A percentile compares a stretch with the other conserved stretches of the same genome.
Evolutionary conservation across 805 yeast species (phyloP).

Genomic region (Schizosaccharomyces lindneri): DNA sequence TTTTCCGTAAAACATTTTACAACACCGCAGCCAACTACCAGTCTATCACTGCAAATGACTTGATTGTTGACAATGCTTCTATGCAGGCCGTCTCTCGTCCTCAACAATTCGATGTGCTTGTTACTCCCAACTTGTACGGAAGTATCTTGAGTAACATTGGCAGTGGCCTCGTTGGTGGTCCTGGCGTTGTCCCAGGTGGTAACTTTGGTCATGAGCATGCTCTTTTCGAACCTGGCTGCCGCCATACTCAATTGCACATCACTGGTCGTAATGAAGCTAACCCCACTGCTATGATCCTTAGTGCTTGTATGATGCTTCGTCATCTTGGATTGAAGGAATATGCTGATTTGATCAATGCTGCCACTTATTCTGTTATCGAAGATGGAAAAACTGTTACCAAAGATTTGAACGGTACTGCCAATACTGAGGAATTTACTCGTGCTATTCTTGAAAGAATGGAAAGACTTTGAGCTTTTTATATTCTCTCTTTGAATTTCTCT

Average conservation of each 20-base stretch:
- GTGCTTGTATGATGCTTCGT: slow-evolving; percentile 76
- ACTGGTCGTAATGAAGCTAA: slow-evolving; percentile 85
- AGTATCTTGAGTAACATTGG: slow-evolving; percentile 92
- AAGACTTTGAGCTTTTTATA: slow-evolving; percentile 3
- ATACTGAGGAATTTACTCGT: slow-evolving; percentile 84
- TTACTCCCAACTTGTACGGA: slow-evolving; percentile 95
- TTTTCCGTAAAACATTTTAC: slow-evolving; percentile 82
- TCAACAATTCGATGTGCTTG: slow-evolving; percentile 92
- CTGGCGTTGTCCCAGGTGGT: slow-evolving; percentile 96
- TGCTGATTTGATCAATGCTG: slow-evolving; percentile 70
- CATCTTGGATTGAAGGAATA: slow-evolving; percentile 70
- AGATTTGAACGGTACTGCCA: slow-evolving; percentile 74
- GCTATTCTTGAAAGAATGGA: slow-evolving; percentile 59
- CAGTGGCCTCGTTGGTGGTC: slow-evolving; percentile 92
- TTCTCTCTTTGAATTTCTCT: background rate
- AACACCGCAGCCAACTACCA: slow-evolving; percentile 70
- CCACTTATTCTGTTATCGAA: slow-evolving; percentile 71
- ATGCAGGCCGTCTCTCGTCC: slow-evolving; percentile 98
- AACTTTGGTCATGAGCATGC: slow-evolving; percentile 95
- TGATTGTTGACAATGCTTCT: slow-evolving; percentile 95
- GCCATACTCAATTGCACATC: slow-evolving; percentile 93
- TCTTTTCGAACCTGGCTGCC: slow-evolving; percentile 96
- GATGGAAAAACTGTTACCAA: slow-evolving; percentile 68
- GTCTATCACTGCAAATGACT: slow-evolving; percentile 57
- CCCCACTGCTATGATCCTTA: slow-evolving; percentile 93